Base-by-base conservation (phyloP, 2,329 filamentous ascomycete species). In the Alternaria solani region DNA sequence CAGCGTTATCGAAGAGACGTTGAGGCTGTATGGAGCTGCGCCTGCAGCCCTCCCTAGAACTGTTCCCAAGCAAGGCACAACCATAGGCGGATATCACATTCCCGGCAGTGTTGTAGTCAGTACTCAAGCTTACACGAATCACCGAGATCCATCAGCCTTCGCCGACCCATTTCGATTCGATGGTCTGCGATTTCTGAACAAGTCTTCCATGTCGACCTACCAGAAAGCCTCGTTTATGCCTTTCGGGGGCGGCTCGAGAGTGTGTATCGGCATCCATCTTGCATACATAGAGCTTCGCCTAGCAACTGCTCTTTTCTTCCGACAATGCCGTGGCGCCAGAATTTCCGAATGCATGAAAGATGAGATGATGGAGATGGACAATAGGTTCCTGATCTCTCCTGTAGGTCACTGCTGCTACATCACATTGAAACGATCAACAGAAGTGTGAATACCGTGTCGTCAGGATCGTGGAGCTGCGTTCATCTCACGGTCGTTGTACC, bases 251-350 rank as follows among this genome's bases (percentile, higher is more conserved):
- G 89, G 89, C 0, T 87, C 88, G 0, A 81, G 88, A 26, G 87
- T 89, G 78, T 91, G 89, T 64, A 80, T 92, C 4, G 89, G 89
- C 0, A 85, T 87, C 2, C 88, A 91, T 67, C 86, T 91, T 64
- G 89, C 89, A 0, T 76, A 78, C 16, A 84, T 85, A 71, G 85
- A 88, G 66, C 71, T 88, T 28, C 80, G 85, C 5, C 77, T 85
- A 20, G 82, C 79, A 0, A 76, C 81, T 0, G 82, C 84, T 0
- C 69, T 79, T 4, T 86, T 88, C 68, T 86, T 87, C 67, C 77
- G 78, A 0, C 69, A 81, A 20, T 85, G 81, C 57, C 66, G 59
- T 32, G 70, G 72, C 2, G 58, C 72, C 3, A 66, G 52, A 36
- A n/a, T 78, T n/a, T 57, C 66, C 7, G 58, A 61, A 16, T 56